Conservation (phyloP, 345 rosid species). For the Laguncularia racemosa region DNA sequence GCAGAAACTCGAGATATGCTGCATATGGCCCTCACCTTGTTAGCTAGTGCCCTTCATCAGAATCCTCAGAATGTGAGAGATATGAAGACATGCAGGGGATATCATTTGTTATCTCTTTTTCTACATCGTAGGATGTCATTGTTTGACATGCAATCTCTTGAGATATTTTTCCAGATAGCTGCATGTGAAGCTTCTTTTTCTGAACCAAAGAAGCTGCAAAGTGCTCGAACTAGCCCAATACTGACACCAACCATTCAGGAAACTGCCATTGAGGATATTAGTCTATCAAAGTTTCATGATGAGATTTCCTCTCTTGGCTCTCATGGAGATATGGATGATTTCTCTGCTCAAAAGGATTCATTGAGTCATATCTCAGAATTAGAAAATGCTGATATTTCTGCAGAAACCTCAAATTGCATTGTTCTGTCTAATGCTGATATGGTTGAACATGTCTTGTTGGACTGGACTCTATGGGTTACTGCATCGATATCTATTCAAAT, state of each 20-base stretch:
- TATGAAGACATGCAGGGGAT: conserved; percentile 95
- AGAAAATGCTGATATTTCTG: conserved; percentile 69
- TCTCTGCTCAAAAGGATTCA: conserved; percentile 81
- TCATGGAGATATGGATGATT: conserved; percentile 93
- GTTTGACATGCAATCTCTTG: conserved; percentile 94
- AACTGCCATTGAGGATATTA: conserved; percentile 73
- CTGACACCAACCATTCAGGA: conserved; percentile 51
- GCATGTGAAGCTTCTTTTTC: conserved; percentile 99
- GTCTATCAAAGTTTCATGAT: conserved; percentile 69
- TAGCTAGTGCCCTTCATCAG: conserved; percentile 91
- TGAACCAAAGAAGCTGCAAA: conserved; percentile 75
- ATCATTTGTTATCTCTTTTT: conserved; percentile 94
- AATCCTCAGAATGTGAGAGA: conserved; percentile 93
- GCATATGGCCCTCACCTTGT: conserved; percentile 87
- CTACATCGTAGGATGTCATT: conserved; percentile 78
- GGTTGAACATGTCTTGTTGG: conserved; percentile 99
- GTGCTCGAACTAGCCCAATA: conserved; percentile 26
- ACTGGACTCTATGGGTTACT: conserved; percentile 98
- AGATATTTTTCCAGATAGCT: conserved; percentile 94
- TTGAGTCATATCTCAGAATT: conserved; percentile 93
- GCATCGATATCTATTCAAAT: conserved; percentile 92
- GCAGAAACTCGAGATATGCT: conserved; percentile 95
- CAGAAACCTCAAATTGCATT: conserved; percentile 92
- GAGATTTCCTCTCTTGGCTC: conserved; percentile 86
- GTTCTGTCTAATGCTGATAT: conserved; percentile 95